Percentiles rank a stretch among this genome's conserved stretches.
Conservation (phyloP, 2,329 filamentous ascomycete species). For the Teratosphaeria gauchensis region DNA sequence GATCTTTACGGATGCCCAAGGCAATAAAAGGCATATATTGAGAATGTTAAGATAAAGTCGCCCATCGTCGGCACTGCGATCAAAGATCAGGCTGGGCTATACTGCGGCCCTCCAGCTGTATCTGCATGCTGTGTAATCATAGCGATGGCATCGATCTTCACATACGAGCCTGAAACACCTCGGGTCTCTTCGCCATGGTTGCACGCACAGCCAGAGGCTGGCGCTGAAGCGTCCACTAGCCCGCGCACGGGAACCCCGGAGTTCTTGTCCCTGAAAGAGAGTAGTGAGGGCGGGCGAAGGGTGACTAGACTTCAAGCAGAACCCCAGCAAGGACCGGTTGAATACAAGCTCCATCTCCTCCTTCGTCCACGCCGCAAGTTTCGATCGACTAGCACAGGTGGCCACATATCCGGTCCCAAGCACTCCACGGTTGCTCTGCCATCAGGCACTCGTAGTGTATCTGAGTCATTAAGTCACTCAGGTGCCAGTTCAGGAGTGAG, state of each 20-base stretch:
- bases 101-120: background rate
- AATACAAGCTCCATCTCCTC: slow-evolving; percentile 91
- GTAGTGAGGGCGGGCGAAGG: background rate
- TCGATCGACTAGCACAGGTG: slow-evolving; percentile 54
- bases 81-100: background rate
- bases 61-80: background rate
- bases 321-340: slow-evolving; percentile 85
- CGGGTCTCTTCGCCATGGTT: slow-evolving; percentile 88
- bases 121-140: background rate
- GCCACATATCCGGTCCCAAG: slow-evolving; percentile 42
- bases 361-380: slow-evolving; percentile 69
- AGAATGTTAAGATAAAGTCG: background rate
- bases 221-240: background rate
- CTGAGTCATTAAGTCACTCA: slow-evolving; percentile 11
- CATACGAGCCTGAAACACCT: slow-evolving; percentile 80
- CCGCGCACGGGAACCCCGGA: background rate
- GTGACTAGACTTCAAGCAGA: slow-evolving; percentile 64
- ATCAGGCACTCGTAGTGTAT: slow-evolving; percentile 16
- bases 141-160: slow-evolving; percentile 87
- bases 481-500: slow-evolving; percentile 3
- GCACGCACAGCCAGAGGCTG: slow-evolving; percentile 23
- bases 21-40: slow-evolving; percentile 1
- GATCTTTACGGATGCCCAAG: slow-evolving; percentile 1
- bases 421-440: slow-evolving; percentile 29
- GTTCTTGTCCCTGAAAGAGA: background rate